A percentile compares a stretch with the other conserved stretches of the same genome.
Conservation (phyloP, 2,329 filamentous ascomycete genomes). For the Sarocladium strictum region DNA sequence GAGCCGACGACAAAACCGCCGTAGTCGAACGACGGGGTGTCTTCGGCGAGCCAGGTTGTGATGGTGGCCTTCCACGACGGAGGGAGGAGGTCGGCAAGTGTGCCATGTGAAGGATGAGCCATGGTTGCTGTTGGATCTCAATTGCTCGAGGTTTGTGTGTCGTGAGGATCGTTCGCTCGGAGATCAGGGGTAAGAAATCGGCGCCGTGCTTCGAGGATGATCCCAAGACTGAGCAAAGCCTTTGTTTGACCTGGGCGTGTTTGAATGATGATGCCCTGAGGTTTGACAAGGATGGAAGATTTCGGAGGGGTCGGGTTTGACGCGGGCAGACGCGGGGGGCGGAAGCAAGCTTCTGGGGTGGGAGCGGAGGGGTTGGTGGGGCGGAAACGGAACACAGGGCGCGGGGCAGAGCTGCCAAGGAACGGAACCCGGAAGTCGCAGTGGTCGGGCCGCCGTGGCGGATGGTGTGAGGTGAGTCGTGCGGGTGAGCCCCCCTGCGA, state of each 20-base stretch:
- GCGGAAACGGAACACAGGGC: not conserved
- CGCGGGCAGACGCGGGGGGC: slow-evolving; percentile 1
- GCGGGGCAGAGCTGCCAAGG: not conserved
- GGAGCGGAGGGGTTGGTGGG: not conserved
- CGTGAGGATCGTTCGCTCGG: not conserved
- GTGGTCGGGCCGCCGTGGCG: not conserved
- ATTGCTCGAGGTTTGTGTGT: not conserved
- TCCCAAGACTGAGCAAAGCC: no score
- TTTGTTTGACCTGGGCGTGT: no score
- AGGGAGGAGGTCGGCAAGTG: slow-evolving; percentile 67
- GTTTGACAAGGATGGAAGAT: not conserved
- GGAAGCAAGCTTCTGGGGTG: not conserved
- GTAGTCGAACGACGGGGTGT: slow-evolving; percentile 95
- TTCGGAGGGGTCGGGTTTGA: slow-evolving; percentile 4
- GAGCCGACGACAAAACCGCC: slow-evolving; percentile 94
- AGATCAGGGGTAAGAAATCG: no score
- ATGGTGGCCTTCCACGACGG: slow-evolving; percentile 78
- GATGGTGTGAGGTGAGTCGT: not conserved
- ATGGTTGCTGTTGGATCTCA: not conserved
- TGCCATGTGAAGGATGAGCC: slow-evolving; percentile 26
- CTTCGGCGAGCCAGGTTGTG: slow-evolving; percentile 84
- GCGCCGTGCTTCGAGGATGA: no score
- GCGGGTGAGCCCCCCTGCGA: no score
- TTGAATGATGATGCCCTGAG: no score
- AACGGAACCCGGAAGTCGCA: no score